Base-by-base conservation (phyloP, 306 rosid genomes). In the Vachellia pachyceras region DNA sequence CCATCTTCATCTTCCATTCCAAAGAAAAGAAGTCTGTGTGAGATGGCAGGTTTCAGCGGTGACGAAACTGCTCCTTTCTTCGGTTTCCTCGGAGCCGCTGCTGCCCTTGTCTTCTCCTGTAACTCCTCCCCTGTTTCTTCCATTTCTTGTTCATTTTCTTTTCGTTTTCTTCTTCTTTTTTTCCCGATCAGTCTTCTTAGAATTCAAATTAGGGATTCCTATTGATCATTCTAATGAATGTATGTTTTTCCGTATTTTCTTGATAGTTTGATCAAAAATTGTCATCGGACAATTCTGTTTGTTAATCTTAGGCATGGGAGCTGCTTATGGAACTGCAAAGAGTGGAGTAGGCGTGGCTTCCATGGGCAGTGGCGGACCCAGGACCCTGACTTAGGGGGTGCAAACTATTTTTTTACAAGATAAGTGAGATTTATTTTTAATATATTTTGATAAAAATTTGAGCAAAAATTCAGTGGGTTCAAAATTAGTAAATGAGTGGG, bases 261-360 rank as follows among this genome's bases (percentile, higher is more conserved):
- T 49, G 45, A 40, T 13, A 23, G 75, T 23, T 42, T 42, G 37
- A 11, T 49, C 2, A 29, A 12, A 41, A n/a, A 41, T 54, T 69
- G 36, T 11, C n/a, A 11, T 69, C 37, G 36, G 14, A 69, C 37
- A 41, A 42, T 41, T 42, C 17, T 11, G 36, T 69, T 20, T 22
- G 35, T 69, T 22, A 18, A 8, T 80, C 41, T n/a, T 75, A 92
- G 97, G 97, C 73, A 92, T 92, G 97, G 94, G 94, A 12, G 93
- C 93, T n/a, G 93, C 92, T 5, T 92, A 92, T 50, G 94, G 94
- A 72, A 92, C 93, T 0, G 93, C 94, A 1, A 92, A 92, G 92
- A 90, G 97, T 50, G 95, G 93, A 10, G 95, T 92, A 55, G 97
- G 97, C 1, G 94, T 92, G 80, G 97, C 94, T 0, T 89, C 92